Evolutionary conservation across 257 asterid species (phyloP), one percentile per base, ranked within the genome.

Genomic region (Striga asiatica): DNA sequence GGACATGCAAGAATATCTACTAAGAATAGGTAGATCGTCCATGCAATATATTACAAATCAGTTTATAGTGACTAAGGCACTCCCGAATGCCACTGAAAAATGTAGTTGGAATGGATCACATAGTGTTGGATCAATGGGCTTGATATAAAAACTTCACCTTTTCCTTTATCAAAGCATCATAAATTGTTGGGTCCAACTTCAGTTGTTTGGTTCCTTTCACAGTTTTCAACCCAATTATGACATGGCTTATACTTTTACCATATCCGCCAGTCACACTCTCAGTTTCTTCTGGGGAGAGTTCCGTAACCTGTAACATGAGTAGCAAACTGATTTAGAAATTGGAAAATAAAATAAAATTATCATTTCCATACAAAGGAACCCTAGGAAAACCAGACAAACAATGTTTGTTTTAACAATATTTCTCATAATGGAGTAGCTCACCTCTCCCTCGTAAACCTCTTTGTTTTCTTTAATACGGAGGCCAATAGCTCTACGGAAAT

Each of bases 381-480:
- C 8, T 10, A 60, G 18, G 21, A 18, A 56, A 31, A 16, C 22
- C 37, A n/a, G 38, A 11, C 4, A 31, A 19, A 20, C 34, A 22
- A 29, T 50, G 3, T 50, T 50, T 50, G 10, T n/a, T 11, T 50
- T 7, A 50, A 50, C 37, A 50, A 4, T 4, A 34, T 10, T 50
- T 17, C 31, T 29, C 38, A 49, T 23, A 46, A 32, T 52, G 37
- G 60, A 39, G 48, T 21, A 56, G 67, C 73, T 74, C 71, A 60
- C 98, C 85, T 91, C 98, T 68, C 98, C 98, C 79, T 91, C 98
- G 45, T 84, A 91, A 62, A 91, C 98, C 78, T 91, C 98, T 74
- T 91, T 91, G 63, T 72, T 91, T 77, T 91, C 98, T 75, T 91
- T 91, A 54, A 86, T 81, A 45, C 98, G 91, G 20, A 91, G 82